Conservation (phyloP, 192 early-diverging fungal genomes). For the Backusella australiensis region DNA sequence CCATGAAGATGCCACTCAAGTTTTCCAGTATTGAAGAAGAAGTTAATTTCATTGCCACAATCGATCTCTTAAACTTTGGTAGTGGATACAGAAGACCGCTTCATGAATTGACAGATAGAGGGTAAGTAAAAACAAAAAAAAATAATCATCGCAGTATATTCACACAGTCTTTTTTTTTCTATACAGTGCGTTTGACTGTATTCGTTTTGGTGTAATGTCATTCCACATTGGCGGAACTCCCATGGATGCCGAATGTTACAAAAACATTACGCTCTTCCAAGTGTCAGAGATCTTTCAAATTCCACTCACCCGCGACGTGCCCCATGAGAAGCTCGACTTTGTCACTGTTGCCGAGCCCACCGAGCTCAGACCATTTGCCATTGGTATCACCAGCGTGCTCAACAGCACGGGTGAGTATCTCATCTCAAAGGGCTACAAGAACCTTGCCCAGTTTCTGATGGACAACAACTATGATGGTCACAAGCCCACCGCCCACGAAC, state of each 20-base stretch:
- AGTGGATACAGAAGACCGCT: conserved; percentile 72
- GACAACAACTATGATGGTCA: conserved; percentile 47
- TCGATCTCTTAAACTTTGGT: conserved; percentile 78
- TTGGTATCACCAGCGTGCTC: conserved; percentile 59
- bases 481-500: conserved; percentile 44
- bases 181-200: conserved; percentile 68
- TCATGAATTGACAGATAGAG: conserved; percentile 55
- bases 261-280: conserved; percentile 57
- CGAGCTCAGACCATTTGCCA: conserved; percentile 57
- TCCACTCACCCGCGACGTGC: conserved; percentile 65
- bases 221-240: conserved; percentile 71
- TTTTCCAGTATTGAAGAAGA: conserved; percentile 75
- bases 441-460: conserved; percentile 70
- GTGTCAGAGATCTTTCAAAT: conserved; percentile 71
- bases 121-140: conserved; percentile 10
- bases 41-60: conserved; percentile 71
- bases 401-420: conserved; percentile 71
- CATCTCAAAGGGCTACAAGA: conserved; percentile 55
- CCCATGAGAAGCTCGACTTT: conserved; percentile 44
- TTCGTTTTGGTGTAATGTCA: conserved; percentile 80
- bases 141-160: too few relatives aligned
- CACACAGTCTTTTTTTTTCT: background rate
- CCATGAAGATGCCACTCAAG: conserved; percentile 65
- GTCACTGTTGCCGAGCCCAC: conserved; percentile 71
- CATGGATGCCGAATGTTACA: conserved; percentile 57